Percentiles rank a stretch among this genome's conserved stretches.
phyloP scores from a whole-genome alignment of 805 yeast genomes.

The Priceomyces melissophilus region DNA sequence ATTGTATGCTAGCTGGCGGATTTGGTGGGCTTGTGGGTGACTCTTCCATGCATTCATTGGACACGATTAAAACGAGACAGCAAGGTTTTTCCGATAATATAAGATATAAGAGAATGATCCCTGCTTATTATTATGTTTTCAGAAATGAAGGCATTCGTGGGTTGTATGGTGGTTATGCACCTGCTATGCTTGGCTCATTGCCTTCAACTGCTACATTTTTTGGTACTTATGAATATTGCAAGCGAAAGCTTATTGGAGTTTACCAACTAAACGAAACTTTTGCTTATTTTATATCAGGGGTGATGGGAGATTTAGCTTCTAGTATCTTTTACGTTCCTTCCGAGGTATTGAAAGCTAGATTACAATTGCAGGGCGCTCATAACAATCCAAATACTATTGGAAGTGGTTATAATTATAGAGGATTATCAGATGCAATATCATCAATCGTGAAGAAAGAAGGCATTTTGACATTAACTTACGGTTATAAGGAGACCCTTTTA shows the following conservation, averaged over 20 bases:
- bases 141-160: conserved; percentile 88
- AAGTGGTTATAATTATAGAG: conserved; percentile 83
- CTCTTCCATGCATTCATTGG: conserved; percentile 89
- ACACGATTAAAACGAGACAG: conserved; percentile 94
- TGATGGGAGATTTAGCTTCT: conserved; percentile 89
- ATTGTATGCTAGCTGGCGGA: conserved; percentile 85
- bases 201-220: conserved; percentile 96
- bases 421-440: conserved; percentile 65
- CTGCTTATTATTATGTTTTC: conserved; percentile 73
- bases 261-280: conserved; percentile 70
- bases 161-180: conserved; percentile 85
- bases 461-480: conserved; percentile 69
- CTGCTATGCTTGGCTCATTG: conserved; percentile 88
- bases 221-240: conserved; percentile 81
- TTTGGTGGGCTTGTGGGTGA: conserved; percentile 94
- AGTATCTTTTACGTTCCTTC: conserved; percentile 90
- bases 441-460: conserved; percentile 74
- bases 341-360: conserved; percentile 88
- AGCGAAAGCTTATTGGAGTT: conserved; percentile 64
- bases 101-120: conserved; percentile 71
- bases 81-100: conserved; percentile 78
- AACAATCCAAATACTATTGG: conserved; percentile 69
- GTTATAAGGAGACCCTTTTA: conserved; percentile 89
- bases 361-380: conserved; percentile 86
- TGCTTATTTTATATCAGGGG: conserved; percentile 80